A percentile compares a stretch with the other conserved stretches of the same genome.
Conservation (phyloP, 768 basidiomycete species). For the Termitomyces sp. region DNA sequence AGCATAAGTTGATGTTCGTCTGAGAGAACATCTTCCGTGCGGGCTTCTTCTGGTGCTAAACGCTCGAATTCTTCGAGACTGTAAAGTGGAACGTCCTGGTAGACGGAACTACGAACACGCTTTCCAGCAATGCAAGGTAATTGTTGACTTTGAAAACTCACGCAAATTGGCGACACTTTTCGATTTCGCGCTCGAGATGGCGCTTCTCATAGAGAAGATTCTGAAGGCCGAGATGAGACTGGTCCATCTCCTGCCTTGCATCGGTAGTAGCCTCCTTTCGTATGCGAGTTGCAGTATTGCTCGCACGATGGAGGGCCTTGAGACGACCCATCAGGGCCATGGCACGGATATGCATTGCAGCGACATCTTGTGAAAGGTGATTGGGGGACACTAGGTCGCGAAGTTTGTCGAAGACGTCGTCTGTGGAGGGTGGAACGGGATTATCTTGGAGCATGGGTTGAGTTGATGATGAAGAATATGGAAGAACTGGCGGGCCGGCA, state of each 20-base stretch:
- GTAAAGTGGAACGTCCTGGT: slow-evolving; percentile 83
- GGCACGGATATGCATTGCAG: slow-evolving; percentile 58
- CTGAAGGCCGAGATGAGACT: slow-evolving; percentile 81
- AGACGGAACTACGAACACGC: slow-evolving; percentile 60
- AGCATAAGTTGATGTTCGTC: slow-evolving; percentile 86
- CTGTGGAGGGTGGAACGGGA: slow-evolving; percentile 33
- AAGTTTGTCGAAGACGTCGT: slow-evolving; percentile 57
- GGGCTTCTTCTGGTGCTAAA: slow-evolving; percentile 67
- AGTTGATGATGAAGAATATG: neutral
- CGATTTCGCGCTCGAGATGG: slow-evolving; percentile 87
- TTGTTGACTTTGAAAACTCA: slow-evolving; percentile 36
- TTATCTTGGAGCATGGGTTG: slow-evolving; percentile 26
- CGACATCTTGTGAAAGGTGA: slow-evolving; percentile 41
- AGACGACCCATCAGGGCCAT: slow-evolving; percentile 77
- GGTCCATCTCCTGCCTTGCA: slow-evolving; percentile 86
- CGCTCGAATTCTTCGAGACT: slow-evolving; percentile 61
- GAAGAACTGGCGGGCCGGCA: slow-evolving; percentile 8
- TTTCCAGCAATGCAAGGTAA: neutral
- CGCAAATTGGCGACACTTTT: slow-evolving; percentile 92
- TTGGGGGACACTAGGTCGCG: slow-evolving; percentile 55
- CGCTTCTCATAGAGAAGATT: slow-evolving; percentile 88
- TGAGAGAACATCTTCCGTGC: slow-evolving; percentile 54
- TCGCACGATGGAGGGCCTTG: slow-evolving; percentile 73
- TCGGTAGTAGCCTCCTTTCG: slow-evolving; percentile 72
- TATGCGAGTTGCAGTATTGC: slow-evolving; percentile 65